Evolutionary conservation across 1,139 yeast genomes (phyloP).

Genomic region (Yamadazyma aaseri): DNA sequence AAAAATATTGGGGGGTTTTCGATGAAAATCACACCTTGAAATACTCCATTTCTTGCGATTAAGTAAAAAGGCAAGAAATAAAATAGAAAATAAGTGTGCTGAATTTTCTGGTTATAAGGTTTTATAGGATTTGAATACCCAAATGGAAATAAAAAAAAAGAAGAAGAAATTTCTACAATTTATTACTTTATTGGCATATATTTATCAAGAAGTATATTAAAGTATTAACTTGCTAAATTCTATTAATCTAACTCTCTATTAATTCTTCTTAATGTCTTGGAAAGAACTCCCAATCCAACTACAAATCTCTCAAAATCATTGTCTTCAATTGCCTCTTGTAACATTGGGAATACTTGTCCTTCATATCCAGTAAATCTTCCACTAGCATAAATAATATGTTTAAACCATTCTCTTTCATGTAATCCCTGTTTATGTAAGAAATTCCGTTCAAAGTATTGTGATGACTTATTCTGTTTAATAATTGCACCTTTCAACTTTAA

Average conservation of each 20-base stretch:
- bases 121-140: no score
- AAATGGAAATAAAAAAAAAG: no score
- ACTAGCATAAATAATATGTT: slow-evolving; percentile 79
- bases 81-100: no score
- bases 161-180: no score
- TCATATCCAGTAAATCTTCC: slow-evolving; percentile 86
- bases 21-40: slow-evolving; percentile 55
- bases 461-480: slow-evolving; percentile 38
- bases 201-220: no score
- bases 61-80: no score
- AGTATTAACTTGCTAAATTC: no score
- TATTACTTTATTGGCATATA: no score
- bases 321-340: slow-evolving; percentile 79
- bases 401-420: slow-evolving; percentile 74
- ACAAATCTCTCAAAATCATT: slow-evolving; percentile 49
- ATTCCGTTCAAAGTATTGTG: slow-evolving; percentile 62
- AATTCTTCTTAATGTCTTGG: slow-evolving; percentile 32
- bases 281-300: slow-evolving; percentile 56
- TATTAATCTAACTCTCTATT: neutral
- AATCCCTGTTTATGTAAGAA: slow-evolving; percentile 67
- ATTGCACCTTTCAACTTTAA: slow-evolving; percentile 36
- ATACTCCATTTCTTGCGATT: slow-evolving; percentile 59
- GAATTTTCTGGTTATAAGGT: no score
- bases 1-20: slow-evolving; percentile 92
- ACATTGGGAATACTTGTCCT: slow-evolving; percentile 78